Evolutionary conservation across 1,139 yeast genomes (phyloP), one percentile per base, ranked within the genome.

Genomic region (Geotrichum cucujoidarum): DNA sequence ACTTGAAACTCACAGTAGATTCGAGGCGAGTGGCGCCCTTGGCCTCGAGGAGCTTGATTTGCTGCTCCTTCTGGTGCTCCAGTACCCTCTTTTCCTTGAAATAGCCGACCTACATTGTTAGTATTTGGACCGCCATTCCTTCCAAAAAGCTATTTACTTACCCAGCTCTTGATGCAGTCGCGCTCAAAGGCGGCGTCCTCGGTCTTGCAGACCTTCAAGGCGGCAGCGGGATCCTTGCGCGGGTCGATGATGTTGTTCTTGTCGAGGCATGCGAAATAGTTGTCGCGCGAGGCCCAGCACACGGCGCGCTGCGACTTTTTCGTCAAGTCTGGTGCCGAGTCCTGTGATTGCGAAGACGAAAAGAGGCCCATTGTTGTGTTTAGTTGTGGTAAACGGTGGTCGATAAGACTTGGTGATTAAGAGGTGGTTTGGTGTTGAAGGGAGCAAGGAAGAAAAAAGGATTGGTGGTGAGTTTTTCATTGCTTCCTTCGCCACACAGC

Each of bases 211-310:
- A 24, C 27, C 42, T 68, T 60, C 40, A 52, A 40, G 29, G 54
- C 50, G 16, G 55, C 53, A 31, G 54, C 53, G 35, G 53, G 51
- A 25, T 57, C 53, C 50, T 61, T 60, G 47, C 59, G 56, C 42
- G 70, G 63, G 57, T 80, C 78, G 3, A 72, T 69, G 29, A 81
- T 75, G 22, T 70, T 60, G 54, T 76, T 68, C 51, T 66, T 70
- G 60, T 81, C 85, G 40, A 83, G 66, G 59, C 90, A 83, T 2
- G 63, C 66, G 55, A 80, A 80, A 58, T 69, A 81, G 22, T 57
- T 56, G 59, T 83, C 90, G 50, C 90, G 70, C 16, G 83, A 70
- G 34, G 76, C 82, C 89, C 89, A 83, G 65, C 90, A 83, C 53
- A 66, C 66, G 56, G 75, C 72, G 52, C 88, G 71, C 48, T 75